phyloP scores from a whole-genome alignment of 1,284 basidiomycete species.

The Termitomyces sp. region DNA sequence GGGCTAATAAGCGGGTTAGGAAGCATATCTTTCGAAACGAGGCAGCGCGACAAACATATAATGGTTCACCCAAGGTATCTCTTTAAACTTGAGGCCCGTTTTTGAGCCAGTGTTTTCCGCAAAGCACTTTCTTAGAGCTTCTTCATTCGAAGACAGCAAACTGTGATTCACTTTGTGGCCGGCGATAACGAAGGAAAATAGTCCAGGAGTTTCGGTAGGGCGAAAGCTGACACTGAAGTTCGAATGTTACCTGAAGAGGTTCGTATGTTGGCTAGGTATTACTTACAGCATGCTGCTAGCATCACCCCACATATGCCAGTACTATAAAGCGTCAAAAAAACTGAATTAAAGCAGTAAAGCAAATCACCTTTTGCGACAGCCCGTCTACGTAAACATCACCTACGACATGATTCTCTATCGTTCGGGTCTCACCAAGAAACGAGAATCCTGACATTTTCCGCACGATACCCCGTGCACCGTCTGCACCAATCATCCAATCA shows the following conservation, averaged over 20 bases:
- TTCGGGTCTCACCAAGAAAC: constrained; percentile 41
- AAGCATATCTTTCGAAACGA: neutral
- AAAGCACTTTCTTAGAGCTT: constrained; percentile 27
- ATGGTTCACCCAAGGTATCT: constrained; percentile 27
- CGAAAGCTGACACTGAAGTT: constrained; percentile 28
- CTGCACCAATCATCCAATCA: constrained; percentile 36
- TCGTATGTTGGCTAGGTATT: neutral
- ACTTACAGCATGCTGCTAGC: constrained; percentile 22
- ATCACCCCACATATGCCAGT: constrained; percentile 34
- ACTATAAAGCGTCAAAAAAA: constrained; percentile 15
- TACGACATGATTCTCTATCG: constrained; percentile 27
- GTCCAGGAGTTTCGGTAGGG: constrained; percentile 25
- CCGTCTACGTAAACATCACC: constrained; percentile 38
- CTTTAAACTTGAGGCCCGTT: constrained; percentile 28
- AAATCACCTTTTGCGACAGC: constrained; percentile 22
- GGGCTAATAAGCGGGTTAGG: constrained; percentile 13
- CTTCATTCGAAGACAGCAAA: constrained; percentile 24
- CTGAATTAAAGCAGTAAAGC: neutral
- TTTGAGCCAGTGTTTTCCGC: constrained; percentile 25
- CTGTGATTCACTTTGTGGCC: constrained; percentile 25
- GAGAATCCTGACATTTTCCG: constrained; percentile 38
- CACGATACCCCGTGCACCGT: constrained; percentile 36
- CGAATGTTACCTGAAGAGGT: neutral
- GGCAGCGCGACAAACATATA: constrained; percentile 22
- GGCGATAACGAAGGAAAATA: constrained; percentile 31